phyloP scores from a whole-genome alignment of 202 grass and related monocot genomes.

The Schoenoplectus tabernaemontani region DNA sequence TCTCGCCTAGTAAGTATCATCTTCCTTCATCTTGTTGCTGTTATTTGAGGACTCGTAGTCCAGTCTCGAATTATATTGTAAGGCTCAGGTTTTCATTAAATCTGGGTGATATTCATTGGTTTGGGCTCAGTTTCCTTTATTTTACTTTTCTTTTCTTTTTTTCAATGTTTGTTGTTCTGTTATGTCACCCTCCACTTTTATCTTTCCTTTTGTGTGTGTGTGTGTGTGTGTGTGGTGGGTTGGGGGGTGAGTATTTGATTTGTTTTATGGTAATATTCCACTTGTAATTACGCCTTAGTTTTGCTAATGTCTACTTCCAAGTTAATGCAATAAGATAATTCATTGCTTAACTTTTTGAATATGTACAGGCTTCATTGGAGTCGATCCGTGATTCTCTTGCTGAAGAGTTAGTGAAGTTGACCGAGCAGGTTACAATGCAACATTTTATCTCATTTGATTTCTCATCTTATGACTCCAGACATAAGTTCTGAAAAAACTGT shows the following conservation, averaged over 20 bases:
- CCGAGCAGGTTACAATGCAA: conserved; percentile 58
- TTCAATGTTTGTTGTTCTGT: not conserved
- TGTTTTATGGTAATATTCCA: not conserved
- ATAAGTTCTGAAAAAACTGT: conserved; percentile 5
- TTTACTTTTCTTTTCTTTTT: not conserved
- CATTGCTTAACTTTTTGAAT: not conserved
- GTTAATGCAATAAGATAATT: not conserved
- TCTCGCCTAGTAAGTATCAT: conserved; percentile 67
- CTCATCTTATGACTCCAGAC: not conserved
- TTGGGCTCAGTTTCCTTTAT: not conserved
- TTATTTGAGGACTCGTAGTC: not conserved
- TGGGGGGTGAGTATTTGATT: too few species aligned
- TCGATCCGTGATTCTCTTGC: conserved; percentile 93
- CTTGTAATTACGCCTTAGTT: not conserved
- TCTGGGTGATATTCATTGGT: not conserved
- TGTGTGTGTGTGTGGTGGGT: too few species aligned
- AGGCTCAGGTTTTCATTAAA: not conserved
- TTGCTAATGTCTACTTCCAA: too few species aligned
- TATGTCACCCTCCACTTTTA: too few species aligned
- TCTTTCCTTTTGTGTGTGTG: too few species aligned
- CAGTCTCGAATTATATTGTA: not conserved
- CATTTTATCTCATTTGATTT: conserved; percentile 2
- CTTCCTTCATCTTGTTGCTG: not conserved
- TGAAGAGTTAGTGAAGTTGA: conserved; percentile 97
- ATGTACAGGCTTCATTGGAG: conserved; percentile 70